Percentiles rank a stretch among this genome's conserved stretches.
These are phyloP conservation scores for Paecilomyces dactylethromorphus DNA, from an alignment of 2,329 filamentous ascomycete species.

Conservation along the genomic window DNA sequence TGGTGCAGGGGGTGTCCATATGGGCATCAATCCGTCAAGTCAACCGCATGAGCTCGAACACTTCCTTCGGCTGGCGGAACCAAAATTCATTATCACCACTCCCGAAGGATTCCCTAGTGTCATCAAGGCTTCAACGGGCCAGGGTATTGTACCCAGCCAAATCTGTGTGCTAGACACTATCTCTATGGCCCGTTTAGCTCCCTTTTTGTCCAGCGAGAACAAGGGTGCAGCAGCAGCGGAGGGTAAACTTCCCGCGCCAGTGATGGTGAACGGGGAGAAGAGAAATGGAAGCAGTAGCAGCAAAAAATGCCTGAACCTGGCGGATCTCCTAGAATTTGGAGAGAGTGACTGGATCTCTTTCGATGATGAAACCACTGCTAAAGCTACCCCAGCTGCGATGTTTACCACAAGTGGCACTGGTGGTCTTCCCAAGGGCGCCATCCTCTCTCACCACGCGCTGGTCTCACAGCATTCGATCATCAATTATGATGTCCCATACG, in stretches of 20 bases:
- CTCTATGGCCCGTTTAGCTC: constrained; percentile 2
- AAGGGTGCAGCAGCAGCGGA: background rate
- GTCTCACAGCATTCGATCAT: constrained; percentile 44
- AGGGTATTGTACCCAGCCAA: constrained; percentile 3
- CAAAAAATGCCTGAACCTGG: constrained; percentile 1
- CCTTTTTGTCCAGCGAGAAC: background rate
- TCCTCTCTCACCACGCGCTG: constrained; percentile 53
- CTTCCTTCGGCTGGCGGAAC: constrained; percentile 37
- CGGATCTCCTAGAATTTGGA: constrained; percentile 37
- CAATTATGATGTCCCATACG: constrained; percentile 33
- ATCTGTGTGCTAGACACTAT: constrained; percentile 8
- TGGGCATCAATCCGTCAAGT: constrained; percentile 46
- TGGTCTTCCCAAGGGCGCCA: constrained; percentile 54
- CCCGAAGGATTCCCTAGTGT: constrained; percentile 26
- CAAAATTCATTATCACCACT: constrained; percentile 42
- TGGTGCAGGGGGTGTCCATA: constrained; percentile 43
- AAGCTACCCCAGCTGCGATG: constrained; percentile 45
- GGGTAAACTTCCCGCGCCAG: background rate
- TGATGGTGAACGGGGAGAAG: background rate
- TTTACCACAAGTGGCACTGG: constrained; percentile 55
- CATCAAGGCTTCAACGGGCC: constrained; percentile 8
- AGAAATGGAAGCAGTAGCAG: background rate
- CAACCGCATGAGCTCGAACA: constrained; percentile 43
- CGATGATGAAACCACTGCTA: constrained; percentile 34
- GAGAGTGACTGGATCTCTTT: constrained; percentile 45